Evolutionary conservation across 2,329 filamentous ascomycete genomes (phyloP).

Genomic region (Aspergillus sergii): DNA sequence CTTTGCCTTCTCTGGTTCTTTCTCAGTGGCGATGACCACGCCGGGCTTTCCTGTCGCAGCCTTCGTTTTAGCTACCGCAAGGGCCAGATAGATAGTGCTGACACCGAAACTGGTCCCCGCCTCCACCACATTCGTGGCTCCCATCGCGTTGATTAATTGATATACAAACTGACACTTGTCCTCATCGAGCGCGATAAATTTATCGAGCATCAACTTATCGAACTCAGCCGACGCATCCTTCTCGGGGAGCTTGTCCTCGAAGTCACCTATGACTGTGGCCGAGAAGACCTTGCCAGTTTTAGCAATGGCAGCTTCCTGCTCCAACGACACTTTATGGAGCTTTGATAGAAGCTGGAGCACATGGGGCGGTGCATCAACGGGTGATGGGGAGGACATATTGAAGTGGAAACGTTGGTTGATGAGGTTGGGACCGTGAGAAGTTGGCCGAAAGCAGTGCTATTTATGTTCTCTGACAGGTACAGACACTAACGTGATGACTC

Average conservation of each 20-base stretch:
- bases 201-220: constrained; percentile 45
- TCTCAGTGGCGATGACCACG: constrained; percentile 62
- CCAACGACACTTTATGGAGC: constrained; percentile 23
- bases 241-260: constrained; percentile 9
- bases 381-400: constrained; percentile 13
- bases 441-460: too few relatives aligned
- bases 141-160: constrained; percentile 53
- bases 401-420: background rate
- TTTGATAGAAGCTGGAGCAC: constrained; percentile 23
- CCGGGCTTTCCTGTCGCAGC: constrained; percentile 35
- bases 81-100: constrained; percentile 64
- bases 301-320: constrained; percentile 25
- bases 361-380: constrained; percentile 23
- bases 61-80: constrained; percentile 58
- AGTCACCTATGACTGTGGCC: constrained; percentile 17
- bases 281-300: constrained; percentile 25
- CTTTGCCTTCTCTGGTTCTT: constrained; percentile 57
- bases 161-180: constrained; percentile 63
- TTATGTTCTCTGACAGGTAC: too few relatives aligned
- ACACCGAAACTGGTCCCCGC: constrained; percentile 65
- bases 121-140: constrained; percentile 58
- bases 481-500: too few relatives aligned
- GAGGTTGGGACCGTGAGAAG: too few relatives aligned
- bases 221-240: constrained; percentile 17
- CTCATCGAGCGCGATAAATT: constrained; percentile 62